Percentiles rank a stretch among this genome's conserved stretches.
These are phyloP conservation scores for Aspergillus sp. DNA, from an alignment of 2,329 filamentous ascomycete genomes.

Conservation along the genomic window DNA sequence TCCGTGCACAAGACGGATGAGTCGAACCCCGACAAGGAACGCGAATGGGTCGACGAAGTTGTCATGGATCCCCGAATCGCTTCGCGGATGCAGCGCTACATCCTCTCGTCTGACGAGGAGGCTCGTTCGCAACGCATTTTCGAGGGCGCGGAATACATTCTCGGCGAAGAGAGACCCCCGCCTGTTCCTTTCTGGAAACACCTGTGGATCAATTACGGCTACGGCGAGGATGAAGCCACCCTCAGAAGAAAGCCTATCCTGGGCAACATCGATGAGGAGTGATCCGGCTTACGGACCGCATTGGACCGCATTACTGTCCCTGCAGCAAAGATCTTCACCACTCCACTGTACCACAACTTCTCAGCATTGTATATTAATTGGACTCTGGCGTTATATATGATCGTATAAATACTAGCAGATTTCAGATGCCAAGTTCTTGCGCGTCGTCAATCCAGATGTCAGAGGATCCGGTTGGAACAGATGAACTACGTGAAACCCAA, in stretches of 20 bases:
- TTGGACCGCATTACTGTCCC: too few relatives aligned
- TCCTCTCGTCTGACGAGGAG: conserved; percentile 68
- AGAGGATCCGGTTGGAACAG: too few relatives aligned
- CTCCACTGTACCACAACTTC: conserved; percentile 5
- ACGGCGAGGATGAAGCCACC: conserved; percentile 41
- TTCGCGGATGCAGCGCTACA: conserved; percentile 76
- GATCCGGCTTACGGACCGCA: not conserved
- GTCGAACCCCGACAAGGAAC: conserved; percentile 58
- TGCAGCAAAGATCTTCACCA: not conserved
- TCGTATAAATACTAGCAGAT: not conserved
- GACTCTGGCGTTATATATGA: conserved; percentile 4
- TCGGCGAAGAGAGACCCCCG: conserved; percentile 56
- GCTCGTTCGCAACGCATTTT: conserved; percentile 62
- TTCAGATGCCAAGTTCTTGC: not conserved
- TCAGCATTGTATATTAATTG: conserved; percentile 12
- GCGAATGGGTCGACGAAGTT: conserved; percentile 73
- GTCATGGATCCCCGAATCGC: conserved; percentile 74
- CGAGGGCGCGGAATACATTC: conserved; percentile 66
- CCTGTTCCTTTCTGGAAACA: conserved; percentile 39
- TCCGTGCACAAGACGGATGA: conserved; percentile 61
- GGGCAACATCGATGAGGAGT: conserved; percentile 40
- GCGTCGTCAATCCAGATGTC: not conserved
- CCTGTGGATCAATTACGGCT: conserved; percentile 42
- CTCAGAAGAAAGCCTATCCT: conserved; percentile 39
- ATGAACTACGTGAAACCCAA: too few relatives aligned